Percentiles rank a stretch among this genome's conserved stretches.
These are phyloP conservation scores for Albifimbria verrucaria DNA, from an alignment of 2,329 filamentous ascomycete species.

Conservation along the genomic window DNA sequence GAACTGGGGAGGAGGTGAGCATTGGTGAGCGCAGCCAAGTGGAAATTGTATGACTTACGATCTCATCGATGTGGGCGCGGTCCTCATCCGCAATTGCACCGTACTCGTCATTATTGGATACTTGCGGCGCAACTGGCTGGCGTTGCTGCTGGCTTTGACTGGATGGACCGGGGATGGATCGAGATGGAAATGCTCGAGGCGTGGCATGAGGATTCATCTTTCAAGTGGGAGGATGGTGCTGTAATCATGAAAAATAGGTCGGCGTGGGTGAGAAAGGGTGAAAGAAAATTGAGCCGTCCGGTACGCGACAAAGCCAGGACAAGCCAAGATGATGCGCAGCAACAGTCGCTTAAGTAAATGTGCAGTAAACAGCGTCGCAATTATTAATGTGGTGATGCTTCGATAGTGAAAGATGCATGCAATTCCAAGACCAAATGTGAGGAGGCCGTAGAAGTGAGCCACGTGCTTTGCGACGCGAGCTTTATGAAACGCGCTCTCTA, in stretches of 20 bases:
- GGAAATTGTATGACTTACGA: slow-evolving; percentile 53
- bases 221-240: not conserved
- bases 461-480: not conserved
- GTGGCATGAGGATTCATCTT: slow-evolving; percentile 36
- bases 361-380: not conserved
- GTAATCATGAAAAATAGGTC: not conserved
- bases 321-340: too few relatives aligned
- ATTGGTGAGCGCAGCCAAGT: not conserved
- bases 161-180: slow-evolving; percentile 28
- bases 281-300: not conserved
- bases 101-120: slow-evolving; percentile 35
- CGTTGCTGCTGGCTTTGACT: slow-evolving; percentile 27
- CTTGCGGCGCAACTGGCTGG: slow-evolving; percentile 29
- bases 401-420: not conserved
- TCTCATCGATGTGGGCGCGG: slow-evolving; percentile 88
- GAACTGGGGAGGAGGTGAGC: slow-evolving; percentile 55
- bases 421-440: not conserved
- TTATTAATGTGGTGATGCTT: not conserved
- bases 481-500: not conserved
- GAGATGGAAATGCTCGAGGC: slow-evolving; percentile 32
- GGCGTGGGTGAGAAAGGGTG: not conserved
- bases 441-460: not conserved
- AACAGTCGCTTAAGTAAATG: too few relatives aligned
- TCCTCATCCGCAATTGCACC: slow-evolving; percentile 75
- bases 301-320: too few relatives aligned